These are phyloP conservation scores for Rhododendron molle DNA, from an alignment of 148 eudicot species.

Conservation along the genomic window DNA sequence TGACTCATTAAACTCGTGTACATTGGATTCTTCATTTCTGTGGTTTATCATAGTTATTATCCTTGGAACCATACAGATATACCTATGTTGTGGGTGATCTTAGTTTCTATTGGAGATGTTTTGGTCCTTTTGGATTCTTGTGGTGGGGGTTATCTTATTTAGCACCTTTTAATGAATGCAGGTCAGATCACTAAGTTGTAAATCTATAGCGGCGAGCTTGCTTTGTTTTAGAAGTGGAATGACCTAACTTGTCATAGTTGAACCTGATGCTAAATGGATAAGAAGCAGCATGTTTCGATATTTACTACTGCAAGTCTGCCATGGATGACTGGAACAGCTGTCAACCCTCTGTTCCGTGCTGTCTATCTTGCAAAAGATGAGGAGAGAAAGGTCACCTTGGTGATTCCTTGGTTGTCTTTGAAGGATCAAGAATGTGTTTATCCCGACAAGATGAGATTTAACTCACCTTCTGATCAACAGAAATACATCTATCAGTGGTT, in stretches of 20 bases:
- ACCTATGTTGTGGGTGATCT: not conserved
- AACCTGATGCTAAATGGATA: slow-evolving; percentile 46
- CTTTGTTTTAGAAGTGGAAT: not conserved
- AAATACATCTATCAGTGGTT: slow-evolving; percentile 72
- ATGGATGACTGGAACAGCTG: slow-evolving; percentile 98
- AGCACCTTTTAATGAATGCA: not conserved
- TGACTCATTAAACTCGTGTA: not conserved
- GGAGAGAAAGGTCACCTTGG: slow-evolving; percentile 63
- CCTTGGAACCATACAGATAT: not conserved
- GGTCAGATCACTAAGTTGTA: not conserved
- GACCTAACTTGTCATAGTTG: not conserved
- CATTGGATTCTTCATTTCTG: not conserved
- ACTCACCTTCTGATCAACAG: slow-evolving; percentile 65
- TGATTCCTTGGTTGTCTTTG: slow-evolving; percentile 81
- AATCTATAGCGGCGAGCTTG: not conserved
- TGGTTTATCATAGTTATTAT: not conserved
- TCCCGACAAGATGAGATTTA: slow-evolving; percentile 65
- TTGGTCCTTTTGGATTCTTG: too few species aligned
- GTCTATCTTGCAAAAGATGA: slow-evolving; percentile 78
- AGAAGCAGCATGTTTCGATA: slow-evolving; percentile 78
- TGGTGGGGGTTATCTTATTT: not conserved
- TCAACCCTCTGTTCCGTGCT: slow-evolving; percentile 93
- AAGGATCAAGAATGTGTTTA: slow-evolving; percentile 71
- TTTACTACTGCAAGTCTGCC: slow-evolving; percentile 97
- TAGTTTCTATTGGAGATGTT: not conserved